A percentile compares a stretch with the other conserved stretches of the same genome.
These are phyloP conservation scores for Termitomyces eurrhizus DNA, from an alignment of 768 basidiomycete genomes.

Conservation along the genomic window DNA sequence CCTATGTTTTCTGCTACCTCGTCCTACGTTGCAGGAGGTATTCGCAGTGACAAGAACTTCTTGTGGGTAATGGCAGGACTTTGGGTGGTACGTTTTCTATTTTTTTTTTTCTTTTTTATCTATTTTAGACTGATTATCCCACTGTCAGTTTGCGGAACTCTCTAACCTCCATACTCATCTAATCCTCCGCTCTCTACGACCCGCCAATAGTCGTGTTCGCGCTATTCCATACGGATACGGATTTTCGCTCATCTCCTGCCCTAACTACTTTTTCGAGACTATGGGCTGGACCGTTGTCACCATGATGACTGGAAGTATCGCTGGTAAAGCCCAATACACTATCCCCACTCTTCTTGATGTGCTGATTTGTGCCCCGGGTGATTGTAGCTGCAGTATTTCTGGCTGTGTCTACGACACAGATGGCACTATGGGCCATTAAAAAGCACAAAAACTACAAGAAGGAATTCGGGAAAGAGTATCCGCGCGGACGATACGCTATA, in stretches of 20 bases:
- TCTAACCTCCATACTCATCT: constrained; percentile 85
- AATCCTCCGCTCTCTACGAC: constrained; percentile 79
- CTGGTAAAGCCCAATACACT: constrained; percentile 45
- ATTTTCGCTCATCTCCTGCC: constrained; percentile 81
- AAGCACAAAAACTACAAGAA: constrained; percentile 89
- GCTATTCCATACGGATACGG: constrained; percentile 93
- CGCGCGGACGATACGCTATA: constrained; percentile 67
- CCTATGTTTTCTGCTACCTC: constrained; percentile 70
- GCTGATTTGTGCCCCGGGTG: neutral
- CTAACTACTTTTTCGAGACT: constrained; percentile 93
- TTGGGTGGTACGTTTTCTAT: constrained; percentile 60
- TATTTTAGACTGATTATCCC: constrained; percentile 1
- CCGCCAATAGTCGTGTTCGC: constrained; percentile 70
- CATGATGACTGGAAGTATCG: constrained; percentile 73
- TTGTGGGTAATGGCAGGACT: constrained; percentile 61
- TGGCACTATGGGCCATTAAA: constrained; percentile 86
- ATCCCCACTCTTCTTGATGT: neutral
- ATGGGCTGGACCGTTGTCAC: constrained; percentile 70
- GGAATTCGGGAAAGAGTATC: constrained; percentile 90
- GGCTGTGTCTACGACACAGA: constrained; percentile 55
- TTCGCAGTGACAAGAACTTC: constrained; percentile 63
- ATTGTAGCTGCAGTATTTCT: constrained; percentile 60
- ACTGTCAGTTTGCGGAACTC: constrained; percentile 68
- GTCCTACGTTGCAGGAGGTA: constrained; percentile 56
- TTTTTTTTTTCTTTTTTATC: neutral